Evolutionary conservation across 2,329 filamentous ascomycete genomes (phyloP), one percentile per base, ranked within the genome.

Genomic region (Akanthomyces muscarius): DNA sequence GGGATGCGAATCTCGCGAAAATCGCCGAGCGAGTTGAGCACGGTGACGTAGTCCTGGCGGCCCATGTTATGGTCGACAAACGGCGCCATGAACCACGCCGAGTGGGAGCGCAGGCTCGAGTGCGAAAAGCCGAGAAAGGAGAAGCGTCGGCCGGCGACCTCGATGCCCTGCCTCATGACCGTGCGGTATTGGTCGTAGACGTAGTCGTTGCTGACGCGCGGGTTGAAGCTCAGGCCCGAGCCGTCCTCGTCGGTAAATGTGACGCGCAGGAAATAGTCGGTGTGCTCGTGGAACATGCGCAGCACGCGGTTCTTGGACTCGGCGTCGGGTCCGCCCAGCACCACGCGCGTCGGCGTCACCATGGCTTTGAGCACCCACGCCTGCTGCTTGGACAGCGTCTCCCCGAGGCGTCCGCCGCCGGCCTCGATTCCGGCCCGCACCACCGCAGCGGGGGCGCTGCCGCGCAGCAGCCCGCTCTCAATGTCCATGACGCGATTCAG

Each of bases 91-190:
- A 85, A 82, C 90, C 89, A 92, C 42, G 84, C 86, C 0, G 87
- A 86, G 64, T 91, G 89, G 0, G 86, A 81, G 14, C 90, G 81
- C 4, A 94, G 79, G 0, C 90, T 92, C 0, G 90, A 94, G 72
- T 93, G 88, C 0, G 89, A 92, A 72, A 92, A 94, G 0, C 90
- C 90, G 0, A 94, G 78, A 69, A 93, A 94, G 0, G 75, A 74
- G 69, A 86, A 92, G 0, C 73, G 70, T 14, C 86, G 79, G 0
- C 86, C 89, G 3, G 83, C 89, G 60, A 94, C 84, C 0, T 75
- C 69, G 33, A 96, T 84, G 0, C 86, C 87, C 0, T 78, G 69
- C 2, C 76, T 72, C 10, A 95, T 77, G 0, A 91, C 75, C 0
- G 70, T 65, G 59, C 83, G 83, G 72, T 92, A 93, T 0, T 87